Conservation (phyloP, 2,329 filamentous ascomycete species). For the Aureobasidium sp. region DNA sequence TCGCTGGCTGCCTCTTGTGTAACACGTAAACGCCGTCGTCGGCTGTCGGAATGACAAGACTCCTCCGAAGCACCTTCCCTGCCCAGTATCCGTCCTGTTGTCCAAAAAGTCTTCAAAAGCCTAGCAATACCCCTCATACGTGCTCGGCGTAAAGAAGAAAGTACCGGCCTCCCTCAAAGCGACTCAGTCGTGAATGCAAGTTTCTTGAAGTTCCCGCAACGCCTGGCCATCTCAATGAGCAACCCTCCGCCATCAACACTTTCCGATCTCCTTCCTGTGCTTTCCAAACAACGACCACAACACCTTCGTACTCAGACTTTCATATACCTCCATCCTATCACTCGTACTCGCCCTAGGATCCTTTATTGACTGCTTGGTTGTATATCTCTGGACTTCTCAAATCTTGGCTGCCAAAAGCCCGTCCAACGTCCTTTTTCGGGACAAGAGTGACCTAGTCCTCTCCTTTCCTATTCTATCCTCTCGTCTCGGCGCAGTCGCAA, state of each 20-base stretch:
- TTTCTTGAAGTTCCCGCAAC: not conserved
- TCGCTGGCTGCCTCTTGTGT: conserved; percentile 4
- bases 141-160: not conserved
- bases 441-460: not conserved
- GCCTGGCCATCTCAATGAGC: not conserved
- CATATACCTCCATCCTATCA: not conserved
- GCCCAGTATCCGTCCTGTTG: not conserved
- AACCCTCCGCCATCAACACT: not conserved
- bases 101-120: not conserved
- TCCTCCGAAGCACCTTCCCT: not conserved
- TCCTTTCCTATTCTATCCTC: not conserved
- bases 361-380: not conserved
- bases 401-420: not conserved
- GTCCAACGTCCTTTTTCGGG: not conserved
- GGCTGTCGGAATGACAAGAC: conserved; percentile 5
- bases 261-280: not conserved
- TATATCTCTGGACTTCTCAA: not conserved
- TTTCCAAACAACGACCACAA: not conserved
- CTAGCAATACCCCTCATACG: not conserved
- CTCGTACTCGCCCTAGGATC: not conserved
- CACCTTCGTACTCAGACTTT: not conserved
- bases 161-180: not conserved
- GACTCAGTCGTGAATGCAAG: not conserved
- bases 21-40: conserved; percentile 1
- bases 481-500: not conserved